Conservation (phyloP, 2,329 filamentous ascomycete species). For the Microdochium nivale region DNA sequence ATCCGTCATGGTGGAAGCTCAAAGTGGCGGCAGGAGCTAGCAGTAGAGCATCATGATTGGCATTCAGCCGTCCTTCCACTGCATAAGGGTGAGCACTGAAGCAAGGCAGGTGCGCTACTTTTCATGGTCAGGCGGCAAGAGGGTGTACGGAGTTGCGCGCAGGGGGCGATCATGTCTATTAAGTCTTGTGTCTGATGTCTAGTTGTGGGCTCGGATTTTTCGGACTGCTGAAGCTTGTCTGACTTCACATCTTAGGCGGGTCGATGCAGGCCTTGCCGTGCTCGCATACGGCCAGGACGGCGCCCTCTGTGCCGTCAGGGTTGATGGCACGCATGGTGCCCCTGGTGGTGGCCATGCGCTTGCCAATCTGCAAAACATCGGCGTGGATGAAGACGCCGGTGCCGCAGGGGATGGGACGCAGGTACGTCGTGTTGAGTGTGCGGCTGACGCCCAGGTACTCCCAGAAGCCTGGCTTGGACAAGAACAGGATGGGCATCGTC, state of each 20-base stretch:
- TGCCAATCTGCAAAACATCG: slow-evolving; percentile 37
- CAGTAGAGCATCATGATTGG: no score
- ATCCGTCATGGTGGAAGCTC: neutral
- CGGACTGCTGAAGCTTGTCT: no score
- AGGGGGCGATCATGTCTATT: no score
- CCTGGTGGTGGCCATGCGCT: slow-evolving; percentile 32
- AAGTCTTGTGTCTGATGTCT: no score
- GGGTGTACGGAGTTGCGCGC: no score
- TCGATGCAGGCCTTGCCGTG: slow-evolving; percentile 47
- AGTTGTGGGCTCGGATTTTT: no score
- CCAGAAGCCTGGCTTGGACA: slow-evolving; percentile 53
- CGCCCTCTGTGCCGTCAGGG: slow-evolving; percentile 22
- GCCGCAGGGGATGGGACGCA: slow-evolving; percentile 50
- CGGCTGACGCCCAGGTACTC: slow-evolving; percentile 54
- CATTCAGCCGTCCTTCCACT: no score
- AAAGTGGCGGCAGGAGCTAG: no score
- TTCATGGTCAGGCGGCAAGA: no score
- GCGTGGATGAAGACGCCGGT: slow-evolving; percentile 32
- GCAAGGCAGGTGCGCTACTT: no score
- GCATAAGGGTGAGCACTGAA: no score
- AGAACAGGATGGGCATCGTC: slow-evolving; percentile 45
- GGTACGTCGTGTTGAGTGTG: slow-evolving; percentile 58
- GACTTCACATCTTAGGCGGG: slow-evolving; percentile 13
- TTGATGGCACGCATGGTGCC: slow-evolving; percentile 35
- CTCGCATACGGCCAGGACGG: slow-evolving; percentile 37